A percentile compares a stretch with the other conserved stretches of the same genome.
phyloP scores from a whole-genome alignment of 495 filamentous ascomycete genomes.

The Talaromyces adpressus region DNA sequence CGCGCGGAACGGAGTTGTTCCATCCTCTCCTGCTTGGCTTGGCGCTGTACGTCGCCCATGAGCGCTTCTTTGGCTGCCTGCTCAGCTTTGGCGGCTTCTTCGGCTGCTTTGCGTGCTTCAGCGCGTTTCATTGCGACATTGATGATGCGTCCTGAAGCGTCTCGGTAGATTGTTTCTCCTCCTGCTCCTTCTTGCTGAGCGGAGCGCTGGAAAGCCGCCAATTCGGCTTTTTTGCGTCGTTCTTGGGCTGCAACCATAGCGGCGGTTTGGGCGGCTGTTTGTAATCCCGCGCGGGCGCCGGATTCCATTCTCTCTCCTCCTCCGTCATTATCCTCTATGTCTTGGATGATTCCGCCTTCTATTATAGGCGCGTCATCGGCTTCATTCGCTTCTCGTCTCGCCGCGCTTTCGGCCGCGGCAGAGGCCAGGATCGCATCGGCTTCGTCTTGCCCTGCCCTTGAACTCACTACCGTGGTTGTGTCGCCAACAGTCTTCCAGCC shows the following conservation, averaged over 20 bases:
- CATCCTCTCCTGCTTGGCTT: constrained; percentile 41
- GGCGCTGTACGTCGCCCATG: constrained; percentile 82
- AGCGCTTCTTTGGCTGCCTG: constrained; percentile 53
- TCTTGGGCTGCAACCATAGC: constrained; percentile 73
- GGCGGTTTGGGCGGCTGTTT: constrained; percentile 69
- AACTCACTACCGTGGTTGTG: constrained; percentile 28
- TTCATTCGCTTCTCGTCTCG: constrained; percentile 26
- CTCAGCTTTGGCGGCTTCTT: constrained; percentile 62
- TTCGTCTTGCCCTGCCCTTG: constrained; percentile 36
- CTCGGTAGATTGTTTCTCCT: constrained; percentile 82
- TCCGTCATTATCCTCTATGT: constrained; percentile 15
- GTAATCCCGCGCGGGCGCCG: constrained; percentile 79
- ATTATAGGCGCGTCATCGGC: constrained; percentile 40
- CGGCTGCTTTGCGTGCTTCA: constrained; percentile 66
- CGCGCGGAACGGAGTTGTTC: constrained; percentile 68
- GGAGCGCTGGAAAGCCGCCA: constrained; percentile 14
- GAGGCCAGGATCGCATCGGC: constrained; percentile 81
- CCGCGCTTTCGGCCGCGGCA: constrained; percentile 56
- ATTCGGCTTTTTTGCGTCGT: constrained; percentile 34
- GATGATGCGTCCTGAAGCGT: constrained; percentile 85
- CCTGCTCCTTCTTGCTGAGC: constrained; percentile 24
- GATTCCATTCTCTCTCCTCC: constrained; percentile 59
- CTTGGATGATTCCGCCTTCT: constrained; percentile 13
- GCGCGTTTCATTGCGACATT: constrained; percentile 86
- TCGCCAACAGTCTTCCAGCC: constrained; percentile 67